phyloP scores from a whole-genome alignment of 345 rosid genomes.

The Erysimum cheiranthoides region DNA sequence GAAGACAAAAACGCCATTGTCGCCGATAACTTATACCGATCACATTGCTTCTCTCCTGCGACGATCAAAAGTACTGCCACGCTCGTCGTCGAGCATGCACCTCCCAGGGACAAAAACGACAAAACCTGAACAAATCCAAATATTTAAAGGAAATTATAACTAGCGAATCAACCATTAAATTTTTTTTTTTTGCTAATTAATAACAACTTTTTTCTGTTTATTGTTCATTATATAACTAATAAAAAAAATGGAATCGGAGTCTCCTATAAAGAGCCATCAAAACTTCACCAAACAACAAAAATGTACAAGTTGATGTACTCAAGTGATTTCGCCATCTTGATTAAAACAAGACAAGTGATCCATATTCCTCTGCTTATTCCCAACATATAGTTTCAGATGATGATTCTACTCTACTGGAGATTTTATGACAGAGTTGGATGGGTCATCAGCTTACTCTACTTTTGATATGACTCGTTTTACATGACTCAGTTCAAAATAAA shows the following conservation, averaged over 20 bases:
- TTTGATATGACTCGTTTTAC: slow-evolving; percentile 7
- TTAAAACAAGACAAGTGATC: background rate
- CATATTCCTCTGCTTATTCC: background rate
- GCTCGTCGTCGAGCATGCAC: slow-evolving; percentile 65
- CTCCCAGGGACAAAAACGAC: slow-evolving; percentile 61
- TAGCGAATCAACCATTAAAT: background rate
- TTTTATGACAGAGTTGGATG: slow-evolving; percentile 1
- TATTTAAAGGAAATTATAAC: background rate
- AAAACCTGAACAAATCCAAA: slow-evolving; percentile 48
- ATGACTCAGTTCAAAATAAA: background rate
- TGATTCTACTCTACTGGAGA: background rate
- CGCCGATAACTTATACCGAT: slow-evolving; percentile 66
- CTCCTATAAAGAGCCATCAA: background rate
- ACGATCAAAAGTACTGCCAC: slow-evolving; percentile 52
- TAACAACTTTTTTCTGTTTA: background rate
- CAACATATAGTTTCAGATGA: background rate
- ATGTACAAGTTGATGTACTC: slow-evolving; percentile 13
- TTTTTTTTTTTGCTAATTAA: background rate
- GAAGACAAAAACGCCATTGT: slow-evolving; percentile 72
- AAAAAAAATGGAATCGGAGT: background rate
- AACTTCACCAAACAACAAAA: background rate
- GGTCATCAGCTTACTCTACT: slow-evolving; percentile 1
- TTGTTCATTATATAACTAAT: background rate
- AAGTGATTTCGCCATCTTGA: slow-evolving; percentile 4
- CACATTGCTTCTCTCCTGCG: slow-evolving; percentile 48